Evolutionary conservation across 352 stramenopile genomes (phyloP), one percentile per base, ranked within the genome.

Genomic region (Peronosclerospora sorghi): DNA sequence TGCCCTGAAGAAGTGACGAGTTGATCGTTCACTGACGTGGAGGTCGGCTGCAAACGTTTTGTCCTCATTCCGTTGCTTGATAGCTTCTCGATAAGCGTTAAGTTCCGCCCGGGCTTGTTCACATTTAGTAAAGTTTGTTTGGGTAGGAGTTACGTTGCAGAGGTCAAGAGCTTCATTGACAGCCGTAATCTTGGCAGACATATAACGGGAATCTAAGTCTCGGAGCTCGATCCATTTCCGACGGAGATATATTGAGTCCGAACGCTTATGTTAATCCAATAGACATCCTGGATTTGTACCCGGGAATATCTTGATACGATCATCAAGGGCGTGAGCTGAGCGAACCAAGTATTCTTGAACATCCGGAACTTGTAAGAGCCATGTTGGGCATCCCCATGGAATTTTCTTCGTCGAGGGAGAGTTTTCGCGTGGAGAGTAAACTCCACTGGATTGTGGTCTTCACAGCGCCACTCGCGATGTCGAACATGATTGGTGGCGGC

Each of bases 11-110:
- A 59, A 51, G n/a, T 54, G 13, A 0, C 18, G 42, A 12, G 40
- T 48, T 0, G 45, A 10, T 1, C 45, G 45, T 15, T 59, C 45
- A 15, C 39, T 54, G 0, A 42, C 14, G 12, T 45, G 45, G 34
- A 51, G 20, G 29, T 54, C 51, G 0, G 39, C 43, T 8, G 45
- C 40, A 45, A 54, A 45, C 14, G 47, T 51, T 28, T 51, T 54
- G n/a, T 12, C 20, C 26, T 54, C 13, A n/a, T 50, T 53, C 0
- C 43, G 38, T 8, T 39, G 19, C 18, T 59, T 29, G 23, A 54
- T 38, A 1, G 14, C 17, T 1, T 28, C 37, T 0, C 20, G 21
- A 23, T 48, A 21, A 1, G 32, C 32, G 2, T 34, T 14, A 1
- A 50, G 24, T 12, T 29, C 17, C 21, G 14, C 9, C 26, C 21